phyloP scores from a whole-genome alignment of 2,329 filamentous ascomycete species.

The Nemania serpens region DNA sequence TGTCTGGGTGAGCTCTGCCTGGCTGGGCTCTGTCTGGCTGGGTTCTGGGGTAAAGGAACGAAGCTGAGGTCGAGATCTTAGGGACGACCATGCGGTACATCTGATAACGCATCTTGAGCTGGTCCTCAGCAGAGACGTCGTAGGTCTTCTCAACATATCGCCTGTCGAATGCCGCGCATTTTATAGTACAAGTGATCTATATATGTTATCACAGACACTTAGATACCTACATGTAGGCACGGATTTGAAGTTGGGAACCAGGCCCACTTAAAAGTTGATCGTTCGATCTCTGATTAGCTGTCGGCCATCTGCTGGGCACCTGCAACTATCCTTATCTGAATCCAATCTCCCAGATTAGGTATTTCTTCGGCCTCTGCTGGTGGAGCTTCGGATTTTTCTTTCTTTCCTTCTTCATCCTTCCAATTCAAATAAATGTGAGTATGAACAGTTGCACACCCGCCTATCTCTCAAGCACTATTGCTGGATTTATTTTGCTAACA shows the following conservation, averaged over 20 bases:
- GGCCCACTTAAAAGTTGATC: conserved; percentile 4
- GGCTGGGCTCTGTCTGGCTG: background rate
- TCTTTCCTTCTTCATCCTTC: conserved; percentile 84
- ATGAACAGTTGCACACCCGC: conserved; percentile 9
- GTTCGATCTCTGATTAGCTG: conserved; percentile 1
- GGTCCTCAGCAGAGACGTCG: conserved; percentile 7
- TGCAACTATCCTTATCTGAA: conserved; percentile 6
- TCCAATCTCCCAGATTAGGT: conserved; percentile 3
- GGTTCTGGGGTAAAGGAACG: conserved; percentile 3
- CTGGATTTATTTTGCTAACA: conserved; percentile 32
- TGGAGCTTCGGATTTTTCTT: conserved; percentile 42
- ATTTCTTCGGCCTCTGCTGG: conserved; percentile 26
- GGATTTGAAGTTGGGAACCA: too few relatives aligned
- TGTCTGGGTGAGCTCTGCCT: background rate
- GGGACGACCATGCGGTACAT: background rate
- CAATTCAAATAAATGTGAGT: conserved; percentile 98
- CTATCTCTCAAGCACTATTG: background rate
- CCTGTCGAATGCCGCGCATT: background rate
- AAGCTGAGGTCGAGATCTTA: background rate
- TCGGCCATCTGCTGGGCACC: conserved; percentile 1
- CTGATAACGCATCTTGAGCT: conserved; percentile 2
- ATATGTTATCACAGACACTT: too few relatives aligned
- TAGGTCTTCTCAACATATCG: conserved; percentile 11
- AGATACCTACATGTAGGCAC: too few relatives aligned
- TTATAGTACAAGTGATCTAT: too few relatives aligned